Base-by-base conservation (phyloP, 1,284 basidiomycete genomes). In the Tilletiaria anomala region DNA sequence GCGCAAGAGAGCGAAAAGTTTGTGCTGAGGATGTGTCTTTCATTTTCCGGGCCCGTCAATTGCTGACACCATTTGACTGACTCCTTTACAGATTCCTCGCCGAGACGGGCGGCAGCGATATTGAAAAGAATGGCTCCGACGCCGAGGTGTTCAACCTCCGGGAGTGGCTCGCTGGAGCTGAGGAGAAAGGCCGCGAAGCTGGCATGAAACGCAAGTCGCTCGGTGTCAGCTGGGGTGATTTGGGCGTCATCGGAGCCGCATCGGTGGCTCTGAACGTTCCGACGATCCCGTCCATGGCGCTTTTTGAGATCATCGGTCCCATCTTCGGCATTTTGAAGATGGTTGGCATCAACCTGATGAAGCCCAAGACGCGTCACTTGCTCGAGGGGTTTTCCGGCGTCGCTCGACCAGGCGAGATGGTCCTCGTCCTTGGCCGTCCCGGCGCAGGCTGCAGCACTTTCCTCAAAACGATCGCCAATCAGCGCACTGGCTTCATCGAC, bases 391-490 rank as follows among this genome's bases (percentile, higher is more conserved):
- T 62, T 42, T 43, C 43, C 32, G 59, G 59, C 16, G 48, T 40
- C 18, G 51, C 51, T 5, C 46, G 48, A 16, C 57, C 59, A 0
- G 57, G 59, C 24, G 58, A 62, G 49, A 62, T 60, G 57, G 45
- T 56, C 2, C 54, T 62, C 36, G 82, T 85, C n/a, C 72, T 86
- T 4, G 83, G 83, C 5, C 77, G 79, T 38, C 83, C 83, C n/a
- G 80, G 80, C 2, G 75, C 79, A 0, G 82, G 83, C 2, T 85
- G 82, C 60, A 76, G 72, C 16, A 81, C 81, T 0, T 72, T 85
- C 29, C 74, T 85, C 43, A 82, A 82, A 62, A 73, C 73, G 0
- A 70, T 85, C 32, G 75, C 82, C 5, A 83, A 83, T 54, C 75
- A 76, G 48, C 75, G 76, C 0, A 58, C 68, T 0, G 78, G 78